These are phyloP conservation scores for Boletus subparvulus DNA, from an alignment of 768 basidiomycete species.

Conservation along the genomic window DNA sequence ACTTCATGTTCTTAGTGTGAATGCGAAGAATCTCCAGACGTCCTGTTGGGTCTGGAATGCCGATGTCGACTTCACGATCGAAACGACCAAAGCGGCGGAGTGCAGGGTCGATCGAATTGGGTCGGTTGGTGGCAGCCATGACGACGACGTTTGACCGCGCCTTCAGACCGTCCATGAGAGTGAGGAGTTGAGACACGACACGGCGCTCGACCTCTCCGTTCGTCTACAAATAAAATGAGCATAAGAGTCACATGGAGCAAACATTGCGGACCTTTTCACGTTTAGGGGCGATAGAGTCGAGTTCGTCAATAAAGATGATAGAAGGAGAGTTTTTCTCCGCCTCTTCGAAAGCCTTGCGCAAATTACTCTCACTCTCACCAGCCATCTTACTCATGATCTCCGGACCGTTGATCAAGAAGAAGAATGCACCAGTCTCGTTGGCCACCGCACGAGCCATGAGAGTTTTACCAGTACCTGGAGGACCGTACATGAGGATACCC, in stretches of 20 bases:
- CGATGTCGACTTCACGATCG: slow-evolving; percentile 99
- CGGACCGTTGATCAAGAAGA: slow-evolving; percentile 99
- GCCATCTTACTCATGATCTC: slow-evolving; percentile 99
- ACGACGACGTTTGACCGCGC: slow-evolving; percentile 99
- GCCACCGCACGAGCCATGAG: slow-evolving; percentile 99
- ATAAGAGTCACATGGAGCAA: neutral
- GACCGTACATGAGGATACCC: slow-evolving; percentile 98
- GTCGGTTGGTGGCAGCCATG: slow-evolving; percentile 98
- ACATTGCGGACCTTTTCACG: slow-evolving; percentile 82
- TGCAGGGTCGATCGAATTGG: slow-evolving; percentile 99
- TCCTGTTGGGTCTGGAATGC: slow-evolving; percentile 98
- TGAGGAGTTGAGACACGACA: slow-evolving; percentile 96
- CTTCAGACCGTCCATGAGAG: slow-evolving; percentile 98
- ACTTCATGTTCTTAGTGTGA: slow-evolving; percentile 99
- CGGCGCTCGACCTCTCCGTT: slow-evolving; percentile 99
- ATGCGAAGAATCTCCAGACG: slow-evolving; percentile 98
- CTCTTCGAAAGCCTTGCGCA: slow-evolving; percentile 98
- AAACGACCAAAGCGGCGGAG: slow-evolving; percentile 98
- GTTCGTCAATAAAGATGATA: slow-evolving; percentile 99
- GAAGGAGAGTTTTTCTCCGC: slow-evolving; percentile 99
- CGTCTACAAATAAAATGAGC: slow-evolving; percentile 52
- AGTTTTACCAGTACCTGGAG: slow-evolving; percentile 99
- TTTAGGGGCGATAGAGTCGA: slow-evolving; percentile 99
- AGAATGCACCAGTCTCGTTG: slow-evolving; percentile 99
- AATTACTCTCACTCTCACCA: slow-evolving; percentile 95